These are phyloP conservation scores for Fusarium penzigii DNA, from an alignment of 2,329 filamentous ascomycete species.

Conservation along the genomic window DNA sequence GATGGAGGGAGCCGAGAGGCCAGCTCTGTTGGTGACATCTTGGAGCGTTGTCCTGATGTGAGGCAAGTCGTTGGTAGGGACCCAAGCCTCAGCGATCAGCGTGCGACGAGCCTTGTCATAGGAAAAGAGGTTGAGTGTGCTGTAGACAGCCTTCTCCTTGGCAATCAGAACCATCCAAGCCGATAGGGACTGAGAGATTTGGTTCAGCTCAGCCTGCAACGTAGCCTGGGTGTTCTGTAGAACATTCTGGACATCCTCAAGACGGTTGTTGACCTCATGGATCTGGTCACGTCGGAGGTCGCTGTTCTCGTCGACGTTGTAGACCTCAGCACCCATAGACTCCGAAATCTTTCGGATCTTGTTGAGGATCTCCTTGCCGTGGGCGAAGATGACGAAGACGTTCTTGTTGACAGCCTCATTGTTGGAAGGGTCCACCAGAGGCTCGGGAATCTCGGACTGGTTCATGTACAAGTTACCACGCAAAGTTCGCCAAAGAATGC, in stretches of 20 bases:
- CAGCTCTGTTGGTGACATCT: conserved; percentile 94
- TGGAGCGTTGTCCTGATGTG: conserved; percentile 91
- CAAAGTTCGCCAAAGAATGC: conserved; percentile 95
- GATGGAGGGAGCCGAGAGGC: conserved; percentile 95
- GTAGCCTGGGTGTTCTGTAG: conserved; percentile 94
- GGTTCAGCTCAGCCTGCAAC: conserved; percentile 86
- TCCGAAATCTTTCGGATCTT: conserved; percentile 99
- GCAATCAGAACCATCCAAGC: conserved; percentile 98
- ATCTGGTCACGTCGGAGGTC: conserved; percentile 94
- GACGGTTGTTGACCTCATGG: conserved; percentile 91
- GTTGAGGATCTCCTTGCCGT: conserved; percentile 95
- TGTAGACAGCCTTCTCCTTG: conserved; percentile 98
- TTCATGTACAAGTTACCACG: conserved; percentile 99
- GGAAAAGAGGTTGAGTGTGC: conserved; percentile 93
- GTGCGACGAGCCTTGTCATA: conserved; percentile 96
- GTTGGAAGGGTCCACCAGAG: conserved; percentile 85
- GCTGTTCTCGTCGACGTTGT: conserved; percentile 96
- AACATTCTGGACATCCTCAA: conserved; percentile 89
- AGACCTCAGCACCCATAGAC: conserved; percentile 92
- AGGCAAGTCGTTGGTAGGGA: conserved; percentile 85
- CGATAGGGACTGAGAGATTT: conserved; percentile 88
- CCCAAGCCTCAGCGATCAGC: conserved; percentile 96
- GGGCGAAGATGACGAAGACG: conserved; percentile 98
- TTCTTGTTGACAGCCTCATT: conserved; percentile 96
- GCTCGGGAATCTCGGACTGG: conserved; percentile 95